Evolutionary conservation across 345 rosid genomes (phyloP).

Genomic region (Citropsis articulata): DNA sequence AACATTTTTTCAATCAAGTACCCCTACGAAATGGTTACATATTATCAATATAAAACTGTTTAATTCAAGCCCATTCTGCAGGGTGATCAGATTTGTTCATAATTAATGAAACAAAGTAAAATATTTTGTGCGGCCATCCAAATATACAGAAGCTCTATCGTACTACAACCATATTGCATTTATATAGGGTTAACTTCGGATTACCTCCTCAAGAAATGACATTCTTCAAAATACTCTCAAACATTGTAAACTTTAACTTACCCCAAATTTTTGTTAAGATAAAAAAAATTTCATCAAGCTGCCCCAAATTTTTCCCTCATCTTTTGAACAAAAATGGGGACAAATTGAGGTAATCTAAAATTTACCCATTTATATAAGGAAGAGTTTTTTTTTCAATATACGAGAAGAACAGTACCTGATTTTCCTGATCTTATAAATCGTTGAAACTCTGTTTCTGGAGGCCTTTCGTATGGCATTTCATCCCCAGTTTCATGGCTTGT

Average conservation of each 20-base stretch:
- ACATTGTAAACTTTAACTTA: too few relatives aligned
- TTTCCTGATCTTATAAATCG: constrained; percentile 64
- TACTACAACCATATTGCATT: neutral
- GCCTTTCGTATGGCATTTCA: constrained; percentile 49
- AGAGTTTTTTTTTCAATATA: neutral
- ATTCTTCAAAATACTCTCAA: too few relatives aligned
- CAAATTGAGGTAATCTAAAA: too few relatives aligned
- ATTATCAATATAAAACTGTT: neutral
- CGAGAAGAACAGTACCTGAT: constrained; percentile 35
- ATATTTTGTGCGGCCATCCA: neutral
- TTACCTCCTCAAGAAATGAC: too few relatives aligned
- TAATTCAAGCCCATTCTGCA: neutral
- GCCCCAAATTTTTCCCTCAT: too few relatives aligned
- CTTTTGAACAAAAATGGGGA: too few relatives aligned
- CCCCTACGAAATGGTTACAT: neutral
- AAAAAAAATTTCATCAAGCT: too few relatives aligned
- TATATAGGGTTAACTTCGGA: neutral
- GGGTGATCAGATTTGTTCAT: neutral
- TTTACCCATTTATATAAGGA: neutral
- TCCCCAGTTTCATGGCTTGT: constrained; percentile 50
- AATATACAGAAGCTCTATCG: neutral
- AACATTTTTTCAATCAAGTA: too few relatives aligned
- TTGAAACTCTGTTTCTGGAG: constrained; percentile 85
- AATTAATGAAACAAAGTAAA: too few relatives aligned
- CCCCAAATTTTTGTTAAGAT: too few relatives aligned